A percentile compares a stretch with the other conserved stretches of the same genome.
phyloP scores from a whole-genome alignment of 2,329 filamentous ascomycete species.

The Periglandula ipomoeae region DNA sequence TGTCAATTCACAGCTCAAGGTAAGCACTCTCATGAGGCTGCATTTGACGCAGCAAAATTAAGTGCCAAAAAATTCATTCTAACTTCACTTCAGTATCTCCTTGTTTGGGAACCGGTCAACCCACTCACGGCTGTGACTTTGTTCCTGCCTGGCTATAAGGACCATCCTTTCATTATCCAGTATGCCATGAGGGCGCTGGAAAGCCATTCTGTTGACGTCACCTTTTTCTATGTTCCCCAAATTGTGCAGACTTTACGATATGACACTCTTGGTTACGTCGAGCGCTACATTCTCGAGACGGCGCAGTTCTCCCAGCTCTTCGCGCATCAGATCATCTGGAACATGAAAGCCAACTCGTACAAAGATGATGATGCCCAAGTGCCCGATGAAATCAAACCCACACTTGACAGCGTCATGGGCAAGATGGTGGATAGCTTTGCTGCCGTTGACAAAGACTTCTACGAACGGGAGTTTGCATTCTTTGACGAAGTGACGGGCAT shows the following conservation, averaged over 20 bases:
- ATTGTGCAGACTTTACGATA: slow-evolving; percentile 94
- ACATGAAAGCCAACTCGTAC: slow-evolving; percentile 98
- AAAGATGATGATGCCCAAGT: slow-evolving; percentile 91
- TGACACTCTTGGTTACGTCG: slow-evolving; percentile 86
- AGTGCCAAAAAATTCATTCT: slow-evolving; percentile 9
- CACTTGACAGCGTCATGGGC: slow-evolving; percentile 79
- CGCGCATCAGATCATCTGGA: slow-evolving; percentile 99
- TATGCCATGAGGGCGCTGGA: slow-evolving; percentile 95
- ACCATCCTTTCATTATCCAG: slow-evolving; percentile 88
- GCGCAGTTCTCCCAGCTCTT: slow-evolving; percentile 97
- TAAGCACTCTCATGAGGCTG: slow-evolving; percentile 23
- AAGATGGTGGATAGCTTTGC: slow-evolving; percentile 79
- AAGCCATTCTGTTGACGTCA: slow-evolving; percentile 89
- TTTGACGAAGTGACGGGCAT: slow-evolving; percentile 95
- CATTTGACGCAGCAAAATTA: not conserved
- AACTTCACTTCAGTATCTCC: slow-evolving; percentile 53
- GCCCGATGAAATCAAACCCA: slow-evolving; percentile 88
- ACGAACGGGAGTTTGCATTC: slow-evolving; percentile 92
- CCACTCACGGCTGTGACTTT: slow-evolving; percentile 89
- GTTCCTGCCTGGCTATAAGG: slow-evolving; percentile 83
- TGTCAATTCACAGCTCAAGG: slow-evolving; percentile 72
- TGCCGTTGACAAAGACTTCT: slow-evolving; percentile 70
- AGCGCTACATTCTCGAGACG: slow-evolving; percentile 93
- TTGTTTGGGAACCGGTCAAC: slow-evolving; percentile 90
- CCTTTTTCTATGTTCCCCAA: slow-evolving; percentile 98